phyloP scores from a whole-genome alignment of 129 eudicot genomes.

The Ambrosia trifida region DNA sequence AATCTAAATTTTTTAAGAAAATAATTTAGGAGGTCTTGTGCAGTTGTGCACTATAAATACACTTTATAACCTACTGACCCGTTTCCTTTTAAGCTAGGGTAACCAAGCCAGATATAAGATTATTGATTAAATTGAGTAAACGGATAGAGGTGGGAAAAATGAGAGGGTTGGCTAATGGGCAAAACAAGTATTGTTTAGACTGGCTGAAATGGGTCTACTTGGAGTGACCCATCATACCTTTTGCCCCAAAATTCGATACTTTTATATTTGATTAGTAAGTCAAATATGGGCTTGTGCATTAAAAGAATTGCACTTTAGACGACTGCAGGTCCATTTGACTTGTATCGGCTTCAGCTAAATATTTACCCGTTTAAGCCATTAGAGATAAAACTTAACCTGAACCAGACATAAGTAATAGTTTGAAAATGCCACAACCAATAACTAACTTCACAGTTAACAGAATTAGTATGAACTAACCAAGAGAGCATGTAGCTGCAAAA shows the following conservation, averaged over 20 bases:
- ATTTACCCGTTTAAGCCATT: background rate
- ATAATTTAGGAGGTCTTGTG: background rate
- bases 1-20: background rate
- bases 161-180: background rate
- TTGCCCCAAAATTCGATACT: background rate
- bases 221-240: background rate
- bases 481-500: conserved; percentile 98
- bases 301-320: background rate
- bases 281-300: background rate
- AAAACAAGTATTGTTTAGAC: background rate
- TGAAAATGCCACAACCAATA: conserved; percentile 7
- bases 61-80: background rate
- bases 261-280: background rate
- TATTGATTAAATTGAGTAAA: background rate
- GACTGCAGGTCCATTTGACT: background rate
- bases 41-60: background rate
- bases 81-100: background rate
- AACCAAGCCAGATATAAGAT: background rate
- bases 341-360: background rate
- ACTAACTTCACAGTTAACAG: conserved; percentile 18
- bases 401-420: background rate
- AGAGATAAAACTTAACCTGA: background rate
- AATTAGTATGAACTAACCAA: conserved; percentile 53
- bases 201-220: background rate
- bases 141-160: background rate